Base-by-base conservation (phyloP, 2,329 filamentous ascomycete genomes). In the Verticillium alfalfae region DNA sequence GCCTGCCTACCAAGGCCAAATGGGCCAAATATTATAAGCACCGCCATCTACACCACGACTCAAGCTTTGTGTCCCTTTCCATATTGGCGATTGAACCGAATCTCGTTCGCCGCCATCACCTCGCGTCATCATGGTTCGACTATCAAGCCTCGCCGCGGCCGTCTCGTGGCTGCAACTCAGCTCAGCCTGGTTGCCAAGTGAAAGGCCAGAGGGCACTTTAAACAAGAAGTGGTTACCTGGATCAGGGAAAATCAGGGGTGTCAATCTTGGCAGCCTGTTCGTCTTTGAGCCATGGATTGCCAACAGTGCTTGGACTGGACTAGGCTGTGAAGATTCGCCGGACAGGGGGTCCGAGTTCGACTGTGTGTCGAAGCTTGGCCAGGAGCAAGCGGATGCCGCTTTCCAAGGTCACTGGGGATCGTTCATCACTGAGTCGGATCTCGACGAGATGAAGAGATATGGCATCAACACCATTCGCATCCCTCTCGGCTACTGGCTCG, bases 251-350 rank as follows among this genome's bases (percentile, higher is more conserved):
- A 79, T 85, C 59, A 79, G 82, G 10, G 83, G 83, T 37, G 83
- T 85, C 61, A 85, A 85, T 67, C 71, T 84, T 9, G 81, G 83
- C 6, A 77, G 79, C 0, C 74, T 79, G 31, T 84, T 85, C 66
- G 69, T 85, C 60, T 71, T 79, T 38, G 83, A 86, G 70, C 81
- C 81, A 8, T 85, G 83, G 83, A 81, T 85, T 68, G 77, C 77
- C 56, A 65, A 66, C 16, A 67, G 70, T 34, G 75, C 75, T 58
- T 86, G 83, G 81, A 69, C 63, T 18, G 66, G 65, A 18, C 82
- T 84, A 68, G 81, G 81, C 38, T 85, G 83, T 64, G 45, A 52
- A 5, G 45, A 52, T 26, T 22, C n/a, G 45, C 45, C 45, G 10
- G 45, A 52, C 18, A 52, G 26, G 5, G 70, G 69, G 9, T 80